Conservation (phyloP, 2,329 filamentous ascomycete genomes). For the Aspergillus floridensis region DNA sequence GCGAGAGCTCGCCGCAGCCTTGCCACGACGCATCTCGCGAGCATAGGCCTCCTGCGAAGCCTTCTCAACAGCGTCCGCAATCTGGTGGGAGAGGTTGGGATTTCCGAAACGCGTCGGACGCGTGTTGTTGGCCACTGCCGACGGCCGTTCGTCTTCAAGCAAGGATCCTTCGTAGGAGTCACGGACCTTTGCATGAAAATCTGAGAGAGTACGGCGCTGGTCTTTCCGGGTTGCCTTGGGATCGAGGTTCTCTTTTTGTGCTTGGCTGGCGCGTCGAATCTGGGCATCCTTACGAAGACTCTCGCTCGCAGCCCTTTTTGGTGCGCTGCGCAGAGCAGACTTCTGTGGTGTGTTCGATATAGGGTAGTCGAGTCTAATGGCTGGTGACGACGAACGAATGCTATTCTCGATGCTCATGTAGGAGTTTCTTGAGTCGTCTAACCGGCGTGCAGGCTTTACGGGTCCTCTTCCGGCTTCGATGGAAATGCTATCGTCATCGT, state of each 20-base stretch:
- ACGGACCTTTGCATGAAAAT: constrained; percentile 54
- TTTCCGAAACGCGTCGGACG: constrained; percentile 57
- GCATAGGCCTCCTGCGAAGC: constrained; percentile 37
- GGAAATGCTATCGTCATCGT: constrained; percentile 50
- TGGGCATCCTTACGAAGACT: constrained; percentile 43
- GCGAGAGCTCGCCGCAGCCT: constrained; percentile 22
- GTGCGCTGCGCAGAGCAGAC: constrained; percentile 27
- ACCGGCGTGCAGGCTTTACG: constrained; percentile 34
- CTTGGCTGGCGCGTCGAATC: constrained; percentile 39
- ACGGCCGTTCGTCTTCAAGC: constrained; percentile 51
- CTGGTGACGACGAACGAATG: constrained; percentile 41
- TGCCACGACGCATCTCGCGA: constrained; percentile 30
- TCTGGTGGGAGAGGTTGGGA: constrained; percentile 42
- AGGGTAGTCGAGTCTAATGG: constrained; percentile 39
- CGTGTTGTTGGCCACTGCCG: constrained; percentile 42
- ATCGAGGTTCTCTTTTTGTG: constrained; percentile 42
- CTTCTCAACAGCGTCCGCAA: constrained; percentile 39
- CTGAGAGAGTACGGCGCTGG: constrained; percentile 52
- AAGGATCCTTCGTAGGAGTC: constrained; percentile 54
- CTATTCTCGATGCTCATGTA: constrained; percentile 50
- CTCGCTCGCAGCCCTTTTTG: constrained; percentile 33
- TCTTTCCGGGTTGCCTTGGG: constrained; percentile 37
- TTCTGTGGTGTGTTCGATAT: constrained; percentile 37
- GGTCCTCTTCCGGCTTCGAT: constrained; percentile 58
- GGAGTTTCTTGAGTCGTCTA: constrained; percentile 52